A percentile compares a stretch with the other conserved stretches of the same genome.
Evolutionary conservation across 495 filamentous ascomycete species (phyloP).

Genomic region (Platismatia glauca): DNA sequence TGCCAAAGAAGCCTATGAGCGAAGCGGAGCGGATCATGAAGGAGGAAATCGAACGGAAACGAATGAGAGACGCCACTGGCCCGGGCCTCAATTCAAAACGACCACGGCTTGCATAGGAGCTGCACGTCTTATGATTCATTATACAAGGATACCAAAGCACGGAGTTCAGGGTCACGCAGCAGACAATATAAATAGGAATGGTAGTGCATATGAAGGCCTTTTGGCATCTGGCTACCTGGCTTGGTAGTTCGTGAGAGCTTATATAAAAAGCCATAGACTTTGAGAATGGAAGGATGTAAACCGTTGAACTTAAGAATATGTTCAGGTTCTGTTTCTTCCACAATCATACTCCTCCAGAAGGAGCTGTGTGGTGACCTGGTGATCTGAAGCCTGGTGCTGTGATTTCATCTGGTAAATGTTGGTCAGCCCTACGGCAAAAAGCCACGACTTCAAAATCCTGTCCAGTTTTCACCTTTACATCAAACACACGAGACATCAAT

Average conservation of each 20-base stretch:
- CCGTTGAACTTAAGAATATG: no score
- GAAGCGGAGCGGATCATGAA: slow-evolving; percentile 90
- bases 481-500: neutral
- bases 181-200: no score
- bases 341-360: no score
- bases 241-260: no score
- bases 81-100: slow-evolving; percentile 22
- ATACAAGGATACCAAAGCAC: neutral
- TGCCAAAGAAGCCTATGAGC: slow-evolving; percentile 67
- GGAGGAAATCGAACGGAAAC: slow-evolving; percentile 69
- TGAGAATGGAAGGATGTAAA: no score
- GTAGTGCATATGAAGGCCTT: no score
- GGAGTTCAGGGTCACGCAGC: slow-evolving; percentile 13
- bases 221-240: no score
- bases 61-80: slow-evolving; percentile 37
- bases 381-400: no score
- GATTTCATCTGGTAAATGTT: neutral
- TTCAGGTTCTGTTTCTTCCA: no score
- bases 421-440: neutral
- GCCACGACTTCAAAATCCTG: neutral
- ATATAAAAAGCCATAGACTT: no score
- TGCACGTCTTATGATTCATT: neutral
- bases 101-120: slow-evolving; percentile 13
- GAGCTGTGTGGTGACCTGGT: no score
- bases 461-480: neutral